Evolutionary conservation across 2,329 filamentous ascomycete species (phyloP).

Genomic region (Tolypocladium album): DNA sequence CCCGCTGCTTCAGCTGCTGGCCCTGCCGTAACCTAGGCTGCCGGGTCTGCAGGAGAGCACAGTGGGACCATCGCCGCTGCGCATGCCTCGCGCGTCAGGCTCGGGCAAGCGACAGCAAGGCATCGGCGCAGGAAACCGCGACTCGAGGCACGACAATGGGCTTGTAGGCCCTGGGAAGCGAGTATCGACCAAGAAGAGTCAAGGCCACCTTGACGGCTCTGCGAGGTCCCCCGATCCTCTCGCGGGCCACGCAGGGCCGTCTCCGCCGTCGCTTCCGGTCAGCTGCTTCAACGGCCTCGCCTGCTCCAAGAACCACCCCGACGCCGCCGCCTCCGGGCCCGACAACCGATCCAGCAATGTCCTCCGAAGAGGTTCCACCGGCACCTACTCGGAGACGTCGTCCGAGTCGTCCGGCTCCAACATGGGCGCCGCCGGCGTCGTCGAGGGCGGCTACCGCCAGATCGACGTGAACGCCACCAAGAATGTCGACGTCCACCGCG

Average conservation of each 20-base stretch:
- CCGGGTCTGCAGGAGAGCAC: slow-evolving; percentile 20
- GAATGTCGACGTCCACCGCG: slow-evolving; percentile 57
- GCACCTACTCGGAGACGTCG: slow-evolving; percentile 41
- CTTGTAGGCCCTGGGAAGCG: slow-evolving; percentile 51
- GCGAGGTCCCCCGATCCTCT: slow-evolving; percentile 21
- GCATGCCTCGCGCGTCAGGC: slow-evolving; percentile 52
- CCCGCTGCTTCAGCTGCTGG: slow-evolving; percentile 19
- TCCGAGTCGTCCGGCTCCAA: slow-evolving; percentile 39
- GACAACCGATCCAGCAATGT: slow-evolving; percentile 31
- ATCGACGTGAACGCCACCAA: slow-evolving; percentile 63
- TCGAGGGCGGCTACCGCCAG: slow-evolving; percentile 46
- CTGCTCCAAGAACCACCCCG: slow-evolving; percentile 16
- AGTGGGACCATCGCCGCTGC: slow-evolving; percentile 25
- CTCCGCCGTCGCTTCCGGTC: slow-evolving; percentile 8
- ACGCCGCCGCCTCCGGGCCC: slow-evolving; percentile 9
- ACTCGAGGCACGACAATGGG: slow-evolving; percentile 77
- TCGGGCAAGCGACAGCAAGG: slow-evolving; percentile 52
- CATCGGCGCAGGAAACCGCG: slow-evolving; percentile 53
- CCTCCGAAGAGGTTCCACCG: slow-evolving; percentile 36
- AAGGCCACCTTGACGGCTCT: slow-evolving; percentile 30
- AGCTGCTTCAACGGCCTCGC: slow-evolving; percentile 21
- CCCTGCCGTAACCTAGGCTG: slow-evolving; percentile 22
- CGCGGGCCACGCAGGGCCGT: slow-evolving; percentile 19
- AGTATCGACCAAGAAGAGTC: slow-evolving; percentile 31
- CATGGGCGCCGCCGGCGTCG: slow-evolving; percentile 22